Base-by-base conservation (phyloP, 2,329 filamentous ascomycete genomes). In the Nothophoma quercina region DNA sequence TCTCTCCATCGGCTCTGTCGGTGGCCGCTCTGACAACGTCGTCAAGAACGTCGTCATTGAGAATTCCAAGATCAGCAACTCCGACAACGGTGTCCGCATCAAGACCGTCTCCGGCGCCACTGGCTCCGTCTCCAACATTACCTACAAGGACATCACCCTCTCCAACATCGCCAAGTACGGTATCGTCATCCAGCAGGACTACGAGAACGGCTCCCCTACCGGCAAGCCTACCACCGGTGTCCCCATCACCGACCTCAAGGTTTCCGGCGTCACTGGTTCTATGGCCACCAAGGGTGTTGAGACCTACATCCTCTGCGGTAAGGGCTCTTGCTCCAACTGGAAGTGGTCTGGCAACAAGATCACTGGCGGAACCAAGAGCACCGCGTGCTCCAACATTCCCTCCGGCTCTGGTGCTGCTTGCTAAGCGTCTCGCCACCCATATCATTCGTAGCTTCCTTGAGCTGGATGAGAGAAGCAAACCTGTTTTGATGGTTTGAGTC, bases 1-100 rank as follows among this genome's bases (percentile, higher is more conserved):
- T 43, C 73, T 87, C 15, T 82, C 80, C 49, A 84, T 87, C 60
- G 83, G 83, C 41, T 83, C 81, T 5, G 81, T 86, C n/a, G 83
- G 83, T 33, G 81, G 81, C 12, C 81, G 83, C 40, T 65, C 62
- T 43, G 72, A 85, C 72, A 86, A 87, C 74, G 70, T 62, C 7
- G 84, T 87, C 44, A 67, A 77, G 21, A 79, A 75, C 43, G 77
- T 87, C n/a, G 75, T 73, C 19, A 81, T 87, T 59, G 66, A 76
- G 26, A 74, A 77, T 54, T 79, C 75, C 8, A 77, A 70, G 16
- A 77, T 86, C 55, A 68, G 61, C 52, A 73, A 85, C 67, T 85
- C 81, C 0, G 69, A 78, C 42, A 84, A 85, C 67, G 84, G 82
- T 47, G 75, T 85, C 41, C 83, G 83, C 52, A 80, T 86, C 73